Percentiles rank a stretch among this genome's conserved stretches.
Evolutionary conservation across 202 grass and related monocot genomes (phyloP).

Genomic region (Zoysia matrella): DNA sequence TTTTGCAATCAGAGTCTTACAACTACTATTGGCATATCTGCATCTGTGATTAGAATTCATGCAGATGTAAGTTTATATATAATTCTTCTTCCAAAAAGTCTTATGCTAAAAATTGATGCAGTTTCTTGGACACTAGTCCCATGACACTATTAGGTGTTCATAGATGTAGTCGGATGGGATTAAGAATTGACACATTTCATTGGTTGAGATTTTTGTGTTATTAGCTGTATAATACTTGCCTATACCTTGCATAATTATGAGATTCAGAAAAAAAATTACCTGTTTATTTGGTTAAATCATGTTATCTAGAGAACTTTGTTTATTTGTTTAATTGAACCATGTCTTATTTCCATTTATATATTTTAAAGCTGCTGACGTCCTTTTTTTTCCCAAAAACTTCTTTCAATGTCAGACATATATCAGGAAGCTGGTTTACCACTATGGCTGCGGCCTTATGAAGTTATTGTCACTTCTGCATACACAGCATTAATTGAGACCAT

Average conservation of each 20-base stretch:
- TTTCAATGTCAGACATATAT: conserved; percentile 85
- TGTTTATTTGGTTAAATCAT: conserved; percentile 16
- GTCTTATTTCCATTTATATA: background rate
- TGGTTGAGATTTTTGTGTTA: background rate
- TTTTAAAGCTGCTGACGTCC: background rate
- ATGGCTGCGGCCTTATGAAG: conserved; percentile 98
- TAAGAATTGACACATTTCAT: background rate
- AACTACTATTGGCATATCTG: background rate
- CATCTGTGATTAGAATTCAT: background rate
- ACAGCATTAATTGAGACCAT: conserved; percentile 99
- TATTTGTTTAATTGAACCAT: conserved; percentile 17
- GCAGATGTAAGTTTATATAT: background rate
- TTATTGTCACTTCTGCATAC: conserved; percentile 99
- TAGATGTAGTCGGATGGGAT: conserved; percentile 1
- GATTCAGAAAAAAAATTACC: background rate
- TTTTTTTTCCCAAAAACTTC: conserved; percentile 32
- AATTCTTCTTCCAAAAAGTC: background rate
- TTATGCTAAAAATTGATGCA: conserved; percentile 23
- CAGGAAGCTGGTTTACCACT: conserved; percentile 99
- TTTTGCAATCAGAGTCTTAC: background rate
- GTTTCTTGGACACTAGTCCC: background rate
- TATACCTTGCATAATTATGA: background rate
- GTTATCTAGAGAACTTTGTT: conserved; percentile 1
- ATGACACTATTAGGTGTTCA: background rate
- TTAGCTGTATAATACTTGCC: conserved; percentile 8